Base-by-base conservation (phyloP, 768 basidiomycete species). In the Suillus bovinus region DNA sequence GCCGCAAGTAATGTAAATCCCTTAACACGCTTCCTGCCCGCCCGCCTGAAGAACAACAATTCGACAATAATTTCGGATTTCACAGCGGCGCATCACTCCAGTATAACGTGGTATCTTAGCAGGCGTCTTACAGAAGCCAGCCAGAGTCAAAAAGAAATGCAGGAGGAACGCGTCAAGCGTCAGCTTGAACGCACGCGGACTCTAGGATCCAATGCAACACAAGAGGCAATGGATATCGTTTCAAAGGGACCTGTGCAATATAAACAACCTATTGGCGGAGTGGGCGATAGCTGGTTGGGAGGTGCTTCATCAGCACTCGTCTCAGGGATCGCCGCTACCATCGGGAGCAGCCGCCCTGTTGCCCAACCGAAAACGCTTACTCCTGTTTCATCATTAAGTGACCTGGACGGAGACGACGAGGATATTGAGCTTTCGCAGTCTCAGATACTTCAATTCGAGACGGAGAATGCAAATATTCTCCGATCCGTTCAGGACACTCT, bases 381-480 rank as follows among this genome's bases (percentile, higher is more conserved):
- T 66, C 60, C 69, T 22, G 71, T 77, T 33, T 75, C 76, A 41
- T 78, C 78, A 39, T 69, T 72, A 36, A 78, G 77, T 34, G 76
- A 75, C 36, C 79, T 79, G 52, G 84, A 86, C 42, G 86, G 87
- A 55, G 92, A 92, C 59, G 87, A 89, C 42, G 89, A 93, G 61
- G 90, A 93, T 64, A 77, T 89, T 22, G 91, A 94, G 70, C 81
- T 97, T n/a, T 85, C 90, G 0, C 82, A 85, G 47, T 93, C 91
- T 5, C 94, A 95, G 72, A 92, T 97, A 60, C 86, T 93, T 71
- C 93, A 94, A 72, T 98, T 98, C 72, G 94, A 97, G 77, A 79
- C 84, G 11, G 96, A 99, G 75, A 98, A 98, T 71, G 89, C 91
- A 49, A 84, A 85, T 60, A 90, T 99, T 58, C 77, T 99, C 41